phyloP scores from a whole-genome alignment of 495 filamentous ascomycete genomes.

The Pseudoneurospora amorphoporcata region DNA sequence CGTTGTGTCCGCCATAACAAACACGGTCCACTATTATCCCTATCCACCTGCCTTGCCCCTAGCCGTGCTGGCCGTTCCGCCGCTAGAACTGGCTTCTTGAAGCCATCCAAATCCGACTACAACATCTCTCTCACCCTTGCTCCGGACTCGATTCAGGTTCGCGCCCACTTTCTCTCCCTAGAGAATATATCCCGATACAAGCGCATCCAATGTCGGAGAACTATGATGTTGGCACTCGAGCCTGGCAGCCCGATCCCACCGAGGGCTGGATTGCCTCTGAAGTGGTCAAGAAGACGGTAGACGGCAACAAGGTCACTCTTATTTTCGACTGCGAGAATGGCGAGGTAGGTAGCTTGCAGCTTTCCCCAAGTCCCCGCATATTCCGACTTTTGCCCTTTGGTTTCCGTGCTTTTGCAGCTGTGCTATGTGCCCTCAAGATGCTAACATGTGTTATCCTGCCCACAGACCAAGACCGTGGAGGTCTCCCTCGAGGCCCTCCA shows the following conservation, averaged over 20 bases:
- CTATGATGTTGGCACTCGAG: slow-evolving; percentile 94
- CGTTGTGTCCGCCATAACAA: slow-evolving; percentile 6
- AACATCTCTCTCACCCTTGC: neutral
- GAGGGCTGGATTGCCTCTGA: slow-evolving; percentile 98
- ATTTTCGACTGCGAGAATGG: slow-evolving; percentile 83
- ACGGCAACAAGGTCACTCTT: slow-evolving; percentile 78
- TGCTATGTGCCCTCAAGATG: slow-evolving; percentile 1
- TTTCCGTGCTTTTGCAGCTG: neutral
- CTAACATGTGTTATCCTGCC: slow-evolving; percentile 11
- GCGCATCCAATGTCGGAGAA: slow-evolving; percentile 70
- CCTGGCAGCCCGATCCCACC: slow-evolving; percentile 91
- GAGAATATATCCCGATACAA: slow-evolving; percentile 5
- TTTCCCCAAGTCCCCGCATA: neutral
- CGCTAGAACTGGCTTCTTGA: slow-evolving; percentile 17
- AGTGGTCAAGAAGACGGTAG: slow-evolving; percentile 73
- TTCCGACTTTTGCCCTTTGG: neutral
- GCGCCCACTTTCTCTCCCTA: slow-evolving; percentile 2
- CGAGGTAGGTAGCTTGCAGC: slow-evolving; percentile 52
- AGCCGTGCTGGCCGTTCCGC: slow-evolving; percentile 4
- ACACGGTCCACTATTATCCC: neutral
- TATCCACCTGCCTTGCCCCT: slow-evolving; percentile 3
- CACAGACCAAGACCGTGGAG: slow-evolving; percentile 65
- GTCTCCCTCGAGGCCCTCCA: slow-evolving; percentile 73
- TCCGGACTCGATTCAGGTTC: neutral
- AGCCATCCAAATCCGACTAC: slow-evolving; percentile 9